These are phyloP conservation scores for Hypomyces perniciosus DNA, from an alignment of 2,329 filamentous ascomycete genomes.

Conservation along the genomic window DNA sequence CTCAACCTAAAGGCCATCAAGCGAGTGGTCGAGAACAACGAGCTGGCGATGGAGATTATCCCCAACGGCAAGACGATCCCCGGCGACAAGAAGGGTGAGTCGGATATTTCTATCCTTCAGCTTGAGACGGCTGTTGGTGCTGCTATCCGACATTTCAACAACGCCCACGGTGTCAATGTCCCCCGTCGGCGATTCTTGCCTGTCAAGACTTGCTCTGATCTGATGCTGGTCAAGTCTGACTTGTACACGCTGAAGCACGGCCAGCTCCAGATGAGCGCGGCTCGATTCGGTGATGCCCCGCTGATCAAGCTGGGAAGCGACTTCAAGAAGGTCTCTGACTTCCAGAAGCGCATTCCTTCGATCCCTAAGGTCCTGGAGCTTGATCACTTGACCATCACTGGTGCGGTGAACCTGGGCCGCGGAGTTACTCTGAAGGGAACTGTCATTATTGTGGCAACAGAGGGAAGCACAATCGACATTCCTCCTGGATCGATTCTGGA, in stretches of 20 bases:
- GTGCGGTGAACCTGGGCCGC: slow-evolving; percentile 91
- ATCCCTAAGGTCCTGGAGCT: slow-evolving; percentile 90
- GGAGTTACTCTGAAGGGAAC: slow-evolving; percentile 96
- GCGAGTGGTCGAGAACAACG: slow-evolving; percentile 96
- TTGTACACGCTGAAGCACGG: slow-evolving; percentile 98
- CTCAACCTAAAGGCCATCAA: slow-evolving; percentile 97
- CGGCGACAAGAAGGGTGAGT: slow-evolving; percentile 99
- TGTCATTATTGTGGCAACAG: slow-evolving; percentile 97
- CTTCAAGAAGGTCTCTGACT: slow-evolving; percentile 99
- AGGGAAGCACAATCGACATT: slow-evolving; percentile 96
- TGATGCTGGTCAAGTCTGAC: slow-evolving; percentile 99
- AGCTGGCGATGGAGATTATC: slow-evolving; percentile 99
- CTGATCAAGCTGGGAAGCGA: slow-evolving; percentile 98
- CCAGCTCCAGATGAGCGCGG: slow-evolving; percentile 93
- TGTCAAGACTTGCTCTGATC: slow-evolving; percentile 98
- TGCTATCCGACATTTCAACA: slow-evolving; percentile 97
- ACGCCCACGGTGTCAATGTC: slow-evolving; percentile 98
- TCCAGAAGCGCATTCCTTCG: slow-evolving; percentile 79
- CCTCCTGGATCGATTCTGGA: slow-evolving; percentile 94
- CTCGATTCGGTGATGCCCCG: slow-evolving; percentile 91
- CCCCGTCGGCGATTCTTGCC: slow-evolving; percentile 96
- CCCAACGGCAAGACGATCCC: slow-evolving; percentile 98
- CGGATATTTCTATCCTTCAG: slow-evolving; percentile 94
- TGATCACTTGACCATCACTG: slow-evolving; percentile 94
- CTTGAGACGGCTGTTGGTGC: slow-evolving; percentile 98